Conservation (phyloP, 495 filamentous ascomycete species). For the Elasticomyces elasticus region DNA sequence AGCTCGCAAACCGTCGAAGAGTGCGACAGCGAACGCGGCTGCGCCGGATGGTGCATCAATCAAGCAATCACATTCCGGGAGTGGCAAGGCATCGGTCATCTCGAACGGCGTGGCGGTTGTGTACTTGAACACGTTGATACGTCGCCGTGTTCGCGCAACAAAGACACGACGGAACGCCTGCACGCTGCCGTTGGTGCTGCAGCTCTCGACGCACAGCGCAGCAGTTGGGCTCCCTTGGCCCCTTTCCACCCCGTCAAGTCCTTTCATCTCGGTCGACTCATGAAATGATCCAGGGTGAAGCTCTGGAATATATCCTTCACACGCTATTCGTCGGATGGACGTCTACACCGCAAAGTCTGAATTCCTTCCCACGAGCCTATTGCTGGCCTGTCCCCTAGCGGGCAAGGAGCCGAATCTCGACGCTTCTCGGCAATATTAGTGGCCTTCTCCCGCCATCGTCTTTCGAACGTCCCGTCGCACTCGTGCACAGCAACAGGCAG, state of each 20-base stretch:
- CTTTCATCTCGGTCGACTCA: neutral
- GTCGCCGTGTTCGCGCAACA: neutral
- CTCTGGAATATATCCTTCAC: neutral
- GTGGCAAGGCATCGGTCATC: neutral
- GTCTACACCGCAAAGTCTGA: constrained; percentile 2
- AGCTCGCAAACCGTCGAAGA: neutral
- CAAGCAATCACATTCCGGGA: neutral
- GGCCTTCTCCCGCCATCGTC: neutral
- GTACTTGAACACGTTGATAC: constrained; percentile 1
- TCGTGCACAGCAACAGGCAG: constrained; percentile 3
- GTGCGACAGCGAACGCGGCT: neutral
- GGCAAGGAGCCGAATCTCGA: neutral
- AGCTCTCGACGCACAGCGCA: neutral
- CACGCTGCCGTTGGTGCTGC: neutral
- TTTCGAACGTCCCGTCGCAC: constrained; percentile 6
- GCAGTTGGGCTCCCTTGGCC: neutral
- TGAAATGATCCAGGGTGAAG: neutral
- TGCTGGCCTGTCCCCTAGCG: neutral
- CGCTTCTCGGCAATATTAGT: constrained; percentile 1
- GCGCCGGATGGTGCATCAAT: too few species aligned
- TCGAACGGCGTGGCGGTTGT: neutral
- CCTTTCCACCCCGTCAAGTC: neutral
- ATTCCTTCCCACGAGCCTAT: neutral
- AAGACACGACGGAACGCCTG: neutral
- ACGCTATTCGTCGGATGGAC: neutral